Evolutionary conservation across 2,329 filamentous ascomycete genomes (phyloP).

Genomic region (Claviceps quebecensis): DNA sequence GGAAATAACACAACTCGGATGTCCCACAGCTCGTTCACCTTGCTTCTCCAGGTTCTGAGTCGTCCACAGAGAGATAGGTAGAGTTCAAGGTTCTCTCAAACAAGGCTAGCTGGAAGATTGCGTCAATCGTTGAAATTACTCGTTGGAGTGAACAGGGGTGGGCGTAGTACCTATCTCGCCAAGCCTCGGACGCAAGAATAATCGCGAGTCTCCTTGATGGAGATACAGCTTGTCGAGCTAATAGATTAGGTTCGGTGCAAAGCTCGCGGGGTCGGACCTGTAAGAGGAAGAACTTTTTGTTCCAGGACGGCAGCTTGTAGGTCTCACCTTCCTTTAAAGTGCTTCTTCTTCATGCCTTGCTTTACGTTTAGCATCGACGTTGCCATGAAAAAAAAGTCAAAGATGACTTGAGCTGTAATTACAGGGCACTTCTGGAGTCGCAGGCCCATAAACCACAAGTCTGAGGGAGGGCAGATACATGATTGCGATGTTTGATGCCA

Average conservation of each 20-base stretch:
- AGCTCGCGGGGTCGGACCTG: constrained; percentile 1
- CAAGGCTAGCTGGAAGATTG: constrained; percentile 9
- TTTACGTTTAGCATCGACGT: constrained; percentile 9
- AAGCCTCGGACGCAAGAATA: constrained; percentile 11
- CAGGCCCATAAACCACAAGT: constrained; percentile 11
- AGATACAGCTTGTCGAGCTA: constrained; percentile 1
- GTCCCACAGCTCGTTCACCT: constrained; percentile 3
- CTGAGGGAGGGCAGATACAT: constrained; percentile 11
- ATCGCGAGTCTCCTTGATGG: constrained; percentile 11
- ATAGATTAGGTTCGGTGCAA: not conserved
- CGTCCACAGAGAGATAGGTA: constrained; percentile 8
- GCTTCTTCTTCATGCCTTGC: constrained; percentile 11
- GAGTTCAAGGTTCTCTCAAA: constrained; percentile 9
- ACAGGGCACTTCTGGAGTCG: constrained; percentile 7
- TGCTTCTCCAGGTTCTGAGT: constrained; percentile 9
- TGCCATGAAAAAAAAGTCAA: constrained; percentile 7
- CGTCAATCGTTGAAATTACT: constrained; percentile 10
- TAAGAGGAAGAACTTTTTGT: constrained; percentile 8
- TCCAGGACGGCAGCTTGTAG: constrained; percentile 8
- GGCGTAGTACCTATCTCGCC: constrained; percentile 10
- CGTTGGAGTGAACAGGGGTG: constrained; percentile 10
- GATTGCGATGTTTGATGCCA: constrained; percentile 9
- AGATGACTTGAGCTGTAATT: constrained; percentile 5
- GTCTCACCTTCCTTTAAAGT: constrained; percentile 9
- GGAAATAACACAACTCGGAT: not conserved